Evolutionary conservation across 495 filamentous ascomycete species (phyloP).

Genomic region (Podospora conica): DNA sequence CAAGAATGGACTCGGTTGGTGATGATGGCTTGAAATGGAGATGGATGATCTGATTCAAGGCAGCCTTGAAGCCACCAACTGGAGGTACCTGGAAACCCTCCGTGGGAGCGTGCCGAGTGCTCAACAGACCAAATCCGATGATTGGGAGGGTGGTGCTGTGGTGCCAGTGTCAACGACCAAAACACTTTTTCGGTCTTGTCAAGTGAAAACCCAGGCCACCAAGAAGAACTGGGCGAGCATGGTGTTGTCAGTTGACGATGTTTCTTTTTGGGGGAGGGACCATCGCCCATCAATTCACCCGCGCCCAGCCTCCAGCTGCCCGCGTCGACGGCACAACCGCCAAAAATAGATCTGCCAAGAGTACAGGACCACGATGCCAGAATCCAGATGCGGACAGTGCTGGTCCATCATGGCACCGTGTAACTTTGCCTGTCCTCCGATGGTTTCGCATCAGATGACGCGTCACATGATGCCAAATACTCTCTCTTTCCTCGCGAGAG

Average conservation of each 20-base stretch:
- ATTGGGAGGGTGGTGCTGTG: not conserved
- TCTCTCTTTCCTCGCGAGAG: not conserved
- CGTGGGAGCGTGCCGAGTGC: not conserved
- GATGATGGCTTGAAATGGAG: not conserved
- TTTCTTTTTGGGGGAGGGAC: constrained; percentile 1
- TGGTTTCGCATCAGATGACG: not conserved
- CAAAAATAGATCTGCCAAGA: constrained; percentile 13
- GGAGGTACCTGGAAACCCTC: not conserved
- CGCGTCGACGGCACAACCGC: constrained; percentile 1
- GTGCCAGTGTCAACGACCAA: not conserved
- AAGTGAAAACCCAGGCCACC: not conserved
- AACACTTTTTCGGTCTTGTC: not conserved
- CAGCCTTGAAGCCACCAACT: not conserved
- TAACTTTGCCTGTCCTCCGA: not conserved
- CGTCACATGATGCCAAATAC: not conserved
- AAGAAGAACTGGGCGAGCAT: not conserved
- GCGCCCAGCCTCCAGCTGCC: constrained; percentile 5
- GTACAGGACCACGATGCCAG: not conserved
- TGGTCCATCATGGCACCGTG: not conserved
- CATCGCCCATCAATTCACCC: constrained; percentile 6
- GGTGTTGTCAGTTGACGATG: not conserved
- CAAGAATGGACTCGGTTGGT: not conserved
- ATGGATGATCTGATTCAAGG: not conserved
- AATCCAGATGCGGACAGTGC: not conserved
- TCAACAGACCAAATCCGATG: not conserved